Conservation (phyloP, 1,139 yeast species). For the Magnusiomyces suaveolens region DNA sequence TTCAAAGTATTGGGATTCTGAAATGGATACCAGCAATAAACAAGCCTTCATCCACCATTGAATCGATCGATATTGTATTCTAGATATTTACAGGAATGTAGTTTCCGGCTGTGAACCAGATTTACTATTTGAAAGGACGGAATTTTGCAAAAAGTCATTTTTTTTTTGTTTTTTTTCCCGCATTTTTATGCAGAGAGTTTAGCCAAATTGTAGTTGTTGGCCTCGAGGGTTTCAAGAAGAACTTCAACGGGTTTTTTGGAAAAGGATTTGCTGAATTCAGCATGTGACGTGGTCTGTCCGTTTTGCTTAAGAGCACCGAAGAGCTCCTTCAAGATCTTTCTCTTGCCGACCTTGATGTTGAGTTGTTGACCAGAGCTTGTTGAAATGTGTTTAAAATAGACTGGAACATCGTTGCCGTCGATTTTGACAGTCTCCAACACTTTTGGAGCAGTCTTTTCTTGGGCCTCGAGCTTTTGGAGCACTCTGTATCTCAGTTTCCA, state of each 20-base stretch:
- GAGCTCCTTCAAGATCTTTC: conserved; percentile 49
- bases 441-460: conserved; percentile 20
- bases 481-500: conserved; percentile 81
- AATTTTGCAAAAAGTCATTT: too few species aligned
- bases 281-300: conserved; percentile 40
- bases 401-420: conserved; percentile 29
- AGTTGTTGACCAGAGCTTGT: conserved; percentile 36
- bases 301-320: conserved; percentile 39
- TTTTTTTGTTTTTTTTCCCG: too few species aligned
- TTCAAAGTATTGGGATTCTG: too few species aligned
- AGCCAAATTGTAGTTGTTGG: conserved; percentile 15
- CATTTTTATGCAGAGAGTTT: conserved; percentile 11
- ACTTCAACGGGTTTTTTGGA: conserved; percentile 37
- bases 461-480: conserved; percentile 35
- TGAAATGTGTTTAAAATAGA: conserved; percentile 41
- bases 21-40: too few species aligned
- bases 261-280: conserved; percentile 38
- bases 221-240: conserved; percentile 33
- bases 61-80: too few species aligned
- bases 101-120: too few species aligned
- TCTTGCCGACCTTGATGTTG: conserved; percentile 51
- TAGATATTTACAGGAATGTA: too few species aligned
- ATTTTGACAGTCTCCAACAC: conserved; percentile 13
- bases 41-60: too few species aligned
- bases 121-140: neutral